Evolutionary conservation across 2,329 filamentous ascomycete species (phyloP), one percentile per base, ranked within the genome.

Genomic region (Fonsecaea nubica): DNA sequence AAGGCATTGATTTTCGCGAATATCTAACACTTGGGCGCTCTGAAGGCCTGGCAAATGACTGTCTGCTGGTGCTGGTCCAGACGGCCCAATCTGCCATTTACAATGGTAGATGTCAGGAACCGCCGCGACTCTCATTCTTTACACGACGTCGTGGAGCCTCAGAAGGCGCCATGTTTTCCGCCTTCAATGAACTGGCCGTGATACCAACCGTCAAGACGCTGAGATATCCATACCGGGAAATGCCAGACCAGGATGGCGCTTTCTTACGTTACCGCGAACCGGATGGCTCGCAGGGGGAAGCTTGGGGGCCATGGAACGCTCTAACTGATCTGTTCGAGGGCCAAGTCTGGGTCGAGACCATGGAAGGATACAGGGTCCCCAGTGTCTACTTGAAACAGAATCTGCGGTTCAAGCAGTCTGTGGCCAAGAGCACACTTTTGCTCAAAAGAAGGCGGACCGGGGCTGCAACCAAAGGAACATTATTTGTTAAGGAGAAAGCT

Each of bases 161-260:
- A 10, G 15, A 13, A 42, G 21, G n/a, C 7, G 6, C 15, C 9
- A 5, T 42, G 10, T 42, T 40, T 40, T 58, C 55, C 10, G 55
- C 55, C 21, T 30, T 58, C 18, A 58, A 58, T 45, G 55, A 58
- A 40, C 38, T 32, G 15, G 38, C 32, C 13, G n/a, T 58, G 55
- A 38, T 30, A 2, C 55, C 55, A n/a, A 8, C 8, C 18, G 4
- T 35, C 25, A 58, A 30, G 36, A 30, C 40, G 5, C 9, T 15
- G 9, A 58, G 40, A 58, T 45, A 15, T 32, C 55, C 55, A 9
- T 42, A 32, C 36, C 38, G 38, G 12, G n/a, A 35, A 15, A 25
- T 42, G 7, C 21, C 7, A 38, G 18, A 21, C 21, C 18, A 10
- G 25, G 15, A n/a, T 25, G 30, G 10, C 8, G 18, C 15, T 6